Percentiles rank a stretch among this genome's conserved stretches.
Conservation (phyloP, 2,329 filamentous ascomycete species). For the Diaporthe australafricana region DNA sequence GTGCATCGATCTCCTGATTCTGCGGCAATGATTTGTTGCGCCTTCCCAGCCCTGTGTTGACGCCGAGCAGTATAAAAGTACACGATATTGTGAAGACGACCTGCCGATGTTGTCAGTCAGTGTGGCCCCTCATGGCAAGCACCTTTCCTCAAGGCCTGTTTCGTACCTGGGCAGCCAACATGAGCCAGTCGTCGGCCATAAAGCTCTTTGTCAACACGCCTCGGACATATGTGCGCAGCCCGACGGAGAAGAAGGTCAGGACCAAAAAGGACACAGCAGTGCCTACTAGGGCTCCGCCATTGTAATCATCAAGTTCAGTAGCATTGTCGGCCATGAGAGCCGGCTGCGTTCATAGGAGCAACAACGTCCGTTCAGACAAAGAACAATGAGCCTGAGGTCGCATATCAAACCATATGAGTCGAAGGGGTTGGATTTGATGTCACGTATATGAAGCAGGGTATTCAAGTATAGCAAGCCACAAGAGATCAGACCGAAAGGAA, state of each 20-base stretch:
- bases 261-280: constrained; percentile 52
- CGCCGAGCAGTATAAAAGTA: constrained; percentile 57
- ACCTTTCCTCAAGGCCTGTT: constrained; percentile 15
- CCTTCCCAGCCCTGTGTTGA: constrained; percentile 56
- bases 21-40: constrained; percentile 59
- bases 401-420: neutral
- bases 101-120: constrained; percentile 44
- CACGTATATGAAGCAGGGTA: constrained; percentile 10
- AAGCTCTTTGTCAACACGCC: constrained; percentile 57
- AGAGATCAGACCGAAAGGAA: neutral
- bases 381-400: neutral
- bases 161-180: constrained; percentile 60
- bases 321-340: constrained; percentile 46
- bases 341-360: constrained; percentile 20
- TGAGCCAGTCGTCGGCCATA: constrained; percentile 65
- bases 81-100: constrained; percentile 60
- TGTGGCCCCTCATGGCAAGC: neutral
- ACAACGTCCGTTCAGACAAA: neutral
- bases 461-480: neutral
- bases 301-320: constrained; percentile 52
- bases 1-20: constrained; percentile 54
- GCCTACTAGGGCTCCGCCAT: constrained; percentile 51
- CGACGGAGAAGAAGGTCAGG: constrained; percentile 56
- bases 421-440: neutral
- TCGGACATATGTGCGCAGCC: constrained; percentile 58